Evolutionary conservation across 768 basidiomycete genomes (phyloP).

Genomic region (Mycena haematopus): DNA sequence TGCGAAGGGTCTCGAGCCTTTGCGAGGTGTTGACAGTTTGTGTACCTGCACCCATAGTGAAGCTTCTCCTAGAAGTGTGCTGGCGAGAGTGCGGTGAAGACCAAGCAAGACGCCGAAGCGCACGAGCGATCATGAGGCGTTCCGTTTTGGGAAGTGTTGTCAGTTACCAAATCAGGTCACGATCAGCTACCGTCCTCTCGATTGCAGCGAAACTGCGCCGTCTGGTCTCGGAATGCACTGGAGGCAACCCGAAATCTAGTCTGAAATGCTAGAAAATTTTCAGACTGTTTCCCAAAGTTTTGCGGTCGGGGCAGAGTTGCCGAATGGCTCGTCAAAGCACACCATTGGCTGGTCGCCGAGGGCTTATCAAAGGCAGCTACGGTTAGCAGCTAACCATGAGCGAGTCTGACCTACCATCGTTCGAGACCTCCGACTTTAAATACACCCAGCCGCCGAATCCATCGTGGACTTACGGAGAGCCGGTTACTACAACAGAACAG

Average conservation of each 20-base stretch:
- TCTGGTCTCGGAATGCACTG: background rate
- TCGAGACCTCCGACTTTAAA: conserved; percentile 35
- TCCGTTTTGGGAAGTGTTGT: background rate
- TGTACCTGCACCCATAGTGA: conserved; percentile 33
- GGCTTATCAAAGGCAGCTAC: background rate
- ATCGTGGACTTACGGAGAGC: conserved; percentile 45
- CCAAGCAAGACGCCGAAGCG: conserved; percentile 17
- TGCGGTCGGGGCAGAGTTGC: background rate
- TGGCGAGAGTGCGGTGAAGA: background rate
- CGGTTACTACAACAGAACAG: conserved; percentile 39
- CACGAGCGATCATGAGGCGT: conserved; percentile 25
- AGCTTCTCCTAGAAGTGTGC: conserved; percentile 10
- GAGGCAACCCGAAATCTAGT: background rate
- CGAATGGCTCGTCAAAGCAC: background rate
- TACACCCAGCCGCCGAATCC: conserved; percentile 45
- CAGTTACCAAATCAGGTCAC: background rate
- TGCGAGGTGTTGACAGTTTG: conserved; percentile 51
- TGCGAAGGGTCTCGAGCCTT: conserved; percentile 56
- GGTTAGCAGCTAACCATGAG: conserved; percentile 5
- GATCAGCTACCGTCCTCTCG: background rate
- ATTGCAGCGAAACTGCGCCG: too few relatives aligned
- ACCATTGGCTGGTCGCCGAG: background rate
- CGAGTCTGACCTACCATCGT: conserved; percentile 14
- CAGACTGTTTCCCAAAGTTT: background rate
- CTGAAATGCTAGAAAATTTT: background rate